phyloP scores from a whole-genome alignment of 768 basidiomycete species.

The Boletus sp. region DNA sequence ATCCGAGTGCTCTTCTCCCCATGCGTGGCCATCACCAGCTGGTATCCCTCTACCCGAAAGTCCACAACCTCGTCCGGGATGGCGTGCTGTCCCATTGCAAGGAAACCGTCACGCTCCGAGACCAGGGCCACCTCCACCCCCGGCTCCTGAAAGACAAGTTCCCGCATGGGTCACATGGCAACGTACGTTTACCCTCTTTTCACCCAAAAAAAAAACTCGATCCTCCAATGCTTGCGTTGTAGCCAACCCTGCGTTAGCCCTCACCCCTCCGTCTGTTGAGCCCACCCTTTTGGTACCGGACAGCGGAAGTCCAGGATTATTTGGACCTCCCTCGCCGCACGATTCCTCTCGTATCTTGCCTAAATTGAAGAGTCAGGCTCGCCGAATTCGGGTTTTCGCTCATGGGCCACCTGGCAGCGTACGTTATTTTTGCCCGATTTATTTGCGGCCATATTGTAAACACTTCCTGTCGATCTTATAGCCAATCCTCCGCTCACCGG shows the following conservation, averaged over 20 bases:
- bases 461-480: too few species aligned
- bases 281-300: conserved; percentile 54
- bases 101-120: conserved; percentile 30
- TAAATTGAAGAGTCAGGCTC: not conserved
- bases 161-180: not conserved
- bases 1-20: conserved; percentile 34
- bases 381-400: not conserved
- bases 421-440: not conserved
- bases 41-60: conserved; percentile 40
- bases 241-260: conserved; percentile 24
- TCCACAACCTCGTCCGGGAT: conserved; percentile 48
- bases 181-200: not conserved
- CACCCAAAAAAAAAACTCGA: not conserved
- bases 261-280: conserved; percentile 54
- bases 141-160: not conserved
- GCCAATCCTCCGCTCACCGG: too few species aligned
- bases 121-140: conserved; percentile 26
- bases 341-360: conserved; percentile 2
- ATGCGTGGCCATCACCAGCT: conserved; percentile 38
- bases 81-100: conserved; percentile 46
- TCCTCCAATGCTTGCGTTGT: not conserved
- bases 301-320: conserved; percentile 55
- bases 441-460: too few species aligned
- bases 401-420: not conserved
- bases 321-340: conserved; percentile 64